These are phyloP conservation scores for Cicer judaicum DNA, from an alignment of 306 rosid genomes.

Conservation along the genomic window DNA sequence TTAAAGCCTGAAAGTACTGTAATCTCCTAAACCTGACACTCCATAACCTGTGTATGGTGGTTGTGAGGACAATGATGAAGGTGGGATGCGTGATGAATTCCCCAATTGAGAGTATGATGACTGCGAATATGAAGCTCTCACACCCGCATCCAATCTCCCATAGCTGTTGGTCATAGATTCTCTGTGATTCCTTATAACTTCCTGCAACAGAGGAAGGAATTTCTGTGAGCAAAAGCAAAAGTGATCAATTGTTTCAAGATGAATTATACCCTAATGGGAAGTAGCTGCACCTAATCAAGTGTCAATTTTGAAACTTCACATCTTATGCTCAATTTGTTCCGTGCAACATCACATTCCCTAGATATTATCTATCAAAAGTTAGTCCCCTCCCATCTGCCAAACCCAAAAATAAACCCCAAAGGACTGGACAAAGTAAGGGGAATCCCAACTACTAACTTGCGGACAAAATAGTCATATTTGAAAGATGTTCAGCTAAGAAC, in stretches of 20 bases:
- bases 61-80: slow-evolving; percentile 74
- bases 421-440: background rate
- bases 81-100: slow-evolving; percentile 57
- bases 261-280: slow-evolving; percentile 21
- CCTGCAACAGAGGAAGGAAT: slow-evolving; percentile 53
- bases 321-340: background rate
- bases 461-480: too few relatives aligned
- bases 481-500: slow-evolving; percentile 28
- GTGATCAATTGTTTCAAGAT: slow-evolving; percentile 10
- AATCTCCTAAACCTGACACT: slow-evolving; percentile 75
- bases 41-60: slow-evolving; percentile 69
- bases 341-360: slow-evolving; percentile 3
- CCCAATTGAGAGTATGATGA: slow-evolving; percentile 72
- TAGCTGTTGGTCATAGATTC: slow-evolving; percentile 66
- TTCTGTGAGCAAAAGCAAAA: slow-evolving; percentile 40
- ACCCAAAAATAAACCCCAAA: background rate
- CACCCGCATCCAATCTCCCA: slow-evolving; percentile 65
- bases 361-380: background rate
- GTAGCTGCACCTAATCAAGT: slow-evolving; percentile 13
- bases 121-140: slow-evolving; percentile 33
- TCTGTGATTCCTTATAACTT: slow-evolving; percentile 66
- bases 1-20: slow-evolving; percentile 77
- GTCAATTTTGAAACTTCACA: background rate
- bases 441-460: too few relatives aligned
- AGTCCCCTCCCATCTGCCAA: background rate